A percentile compares a stretch with the other conserved stretches of the same genome.
Evolutionary conservation across 768 basidiomycete genomes (phyloP).

Genomic region (Rickenella mellea): DNA sequence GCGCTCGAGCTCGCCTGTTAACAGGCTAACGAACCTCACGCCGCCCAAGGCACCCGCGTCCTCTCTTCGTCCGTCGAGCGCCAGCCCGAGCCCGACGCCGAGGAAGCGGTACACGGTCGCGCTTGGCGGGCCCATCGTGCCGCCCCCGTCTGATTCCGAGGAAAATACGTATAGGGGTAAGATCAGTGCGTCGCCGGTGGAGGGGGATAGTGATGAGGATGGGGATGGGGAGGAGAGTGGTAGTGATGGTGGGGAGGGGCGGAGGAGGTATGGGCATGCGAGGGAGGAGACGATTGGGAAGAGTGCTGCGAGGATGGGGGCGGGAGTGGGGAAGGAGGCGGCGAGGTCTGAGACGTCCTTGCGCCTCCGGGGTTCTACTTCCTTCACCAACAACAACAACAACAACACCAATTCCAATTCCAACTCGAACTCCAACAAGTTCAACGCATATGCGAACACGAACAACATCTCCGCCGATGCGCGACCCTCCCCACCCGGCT

Average conservation of each 20-base stretch:
- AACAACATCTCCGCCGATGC: not conserved
- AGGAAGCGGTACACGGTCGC: slow-evolving; percentile 84
- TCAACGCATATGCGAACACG: too few species aligned
- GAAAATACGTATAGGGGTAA: slow-evolving; percentile 24
- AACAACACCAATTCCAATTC: slow-evolving; percentile 16
- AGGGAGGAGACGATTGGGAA: slow-evolving; percentile 57
- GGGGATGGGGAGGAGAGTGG: slow-evolving; percentile 26
- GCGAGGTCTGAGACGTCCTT: not conserved
- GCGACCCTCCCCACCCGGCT: slow-evolving; percentile 3
- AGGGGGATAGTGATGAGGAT: slow-evolving; percentile 8
- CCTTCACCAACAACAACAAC: slow-evolving; percentile 10
- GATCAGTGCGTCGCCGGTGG: slow-evolving; percentile 29
- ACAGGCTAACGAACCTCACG: slow-evolving; percentile 11
- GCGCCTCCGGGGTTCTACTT: slow-evolving; percentile 18
- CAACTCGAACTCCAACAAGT: slow-evolving; percentile 20
- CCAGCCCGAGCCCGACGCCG: slow-evolving; percentile 57
- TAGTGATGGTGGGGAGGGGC: slow-evolving; percentile 25
- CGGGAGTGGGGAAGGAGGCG: slow-evolving; percentile 23
- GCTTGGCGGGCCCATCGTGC: slow-evolving; percentile 63
- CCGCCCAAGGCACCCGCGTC: slow-evolving; percentile 20
- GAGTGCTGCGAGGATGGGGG: slow-evolving; percentile 20
- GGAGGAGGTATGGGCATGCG: slow-evolving; percentile 15
- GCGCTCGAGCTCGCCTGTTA: slow-evolving; percentile 5
- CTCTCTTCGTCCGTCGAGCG: slow-evolving; percentile 40
- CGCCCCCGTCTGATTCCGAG: slow-evolving; percentile 20